Conservation (phyloP, 495 filamentous ascomycete species). For the Penicillium riverlandense region DNA sequence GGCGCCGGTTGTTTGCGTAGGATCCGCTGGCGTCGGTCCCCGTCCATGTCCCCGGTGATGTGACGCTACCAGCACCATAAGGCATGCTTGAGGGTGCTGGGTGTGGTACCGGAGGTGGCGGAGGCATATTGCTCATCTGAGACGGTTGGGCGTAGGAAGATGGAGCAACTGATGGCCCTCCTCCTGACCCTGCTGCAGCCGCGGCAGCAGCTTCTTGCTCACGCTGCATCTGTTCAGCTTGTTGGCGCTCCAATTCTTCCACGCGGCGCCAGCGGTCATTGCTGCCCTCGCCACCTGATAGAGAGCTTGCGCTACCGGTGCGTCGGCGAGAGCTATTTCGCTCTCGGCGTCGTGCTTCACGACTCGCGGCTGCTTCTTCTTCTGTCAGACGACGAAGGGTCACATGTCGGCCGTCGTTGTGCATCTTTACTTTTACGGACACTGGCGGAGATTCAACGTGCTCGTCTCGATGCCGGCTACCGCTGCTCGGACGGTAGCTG, state of each 20-base stretch:
- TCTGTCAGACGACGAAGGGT: constrained; percentile 75
- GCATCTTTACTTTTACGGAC: constrained; percentile 73
- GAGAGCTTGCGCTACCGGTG: constrained; percentile 36
- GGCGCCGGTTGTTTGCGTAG: constrained; percentile 45
- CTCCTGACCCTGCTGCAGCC: constrained; percentile 7
- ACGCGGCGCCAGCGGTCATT: constrained; percentile 45
- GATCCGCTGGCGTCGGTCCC: constrained; percentile 47
- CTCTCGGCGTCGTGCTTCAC: constrained; percentile 46
- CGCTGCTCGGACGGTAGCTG: constrained; percentile 30
- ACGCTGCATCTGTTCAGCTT: constrained; percentile 42
- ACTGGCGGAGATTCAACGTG: constrained; percentile 54
- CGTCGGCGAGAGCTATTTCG: constrained; percentile 34
- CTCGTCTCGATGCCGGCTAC: constrained; percentile 31
- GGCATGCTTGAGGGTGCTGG: constrained; percentile 31
- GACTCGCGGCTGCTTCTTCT: constrained; percentile 64
- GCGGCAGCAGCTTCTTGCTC: constrained; percentile 31
- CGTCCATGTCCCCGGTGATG: constrained; percentile 40
- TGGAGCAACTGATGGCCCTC: constrained; percentile 12
- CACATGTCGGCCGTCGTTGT: constrained; percentile 71
- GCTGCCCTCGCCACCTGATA: constrained; percentile 38
- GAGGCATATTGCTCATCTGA: constrained; percentile 26
- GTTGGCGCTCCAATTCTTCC: constrained; percentile 43
- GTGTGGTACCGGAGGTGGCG: constrained; percentile 24
- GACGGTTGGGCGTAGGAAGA: constrained; percentile 25
- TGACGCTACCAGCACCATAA: constrained; percentile 38